Evolutionary conservation across 169 alveolate genomes (phyloP).

Genomic region (Plasmodium gallinaceum): DNA sequence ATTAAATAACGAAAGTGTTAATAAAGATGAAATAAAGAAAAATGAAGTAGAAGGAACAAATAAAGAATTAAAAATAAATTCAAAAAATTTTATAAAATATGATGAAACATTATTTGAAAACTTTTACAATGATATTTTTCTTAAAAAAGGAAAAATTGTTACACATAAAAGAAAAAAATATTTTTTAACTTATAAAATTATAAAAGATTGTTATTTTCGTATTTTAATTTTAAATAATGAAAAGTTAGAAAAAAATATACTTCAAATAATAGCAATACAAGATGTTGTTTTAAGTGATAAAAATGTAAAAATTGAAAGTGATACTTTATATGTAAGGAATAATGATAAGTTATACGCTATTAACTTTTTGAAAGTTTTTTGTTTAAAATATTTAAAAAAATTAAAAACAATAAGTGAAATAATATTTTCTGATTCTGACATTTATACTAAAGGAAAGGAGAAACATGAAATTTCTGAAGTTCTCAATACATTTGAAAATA

Average conservation of each 20-base stretch:
- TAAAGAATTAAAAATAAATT: conserved; percentile 27
- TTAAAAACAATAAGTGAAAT: conserved; percentile 38
- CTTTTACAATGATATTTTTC: conserved; percentile 51
- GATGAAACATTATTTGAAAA: conserved; percentile 28
- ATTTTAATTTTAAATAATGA: conserved; percentile 62
- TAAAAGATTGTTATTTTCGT: conserved; percentile 61
- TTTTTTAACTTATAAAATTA: conserved; percentile 59
- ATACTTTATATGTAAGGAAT: conserved; percentile 55
- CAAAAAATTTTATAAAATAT: conserved; percentile 39
- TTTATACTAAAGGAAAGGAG: neutral
- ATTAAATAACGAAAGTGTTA: neutral
- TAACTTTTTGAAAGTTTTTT: conserved; percentile 59
- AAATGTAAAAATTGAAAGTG: conserved; percentile 65
- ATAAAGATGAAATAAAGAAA: neutral
- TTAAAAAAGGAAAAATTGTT: conserved; percentile 49
- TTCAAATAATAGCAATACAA: conserved; percentile 64
- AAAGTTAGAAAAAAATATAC: conserved; percentile 47
- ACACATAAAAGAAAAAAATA: conserved; percentile 68
- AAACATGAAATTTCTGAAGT: conserved; percentile 8
- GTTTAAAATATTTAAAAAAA: conserved; percentile 52
- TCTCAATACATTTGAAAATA: neutral
- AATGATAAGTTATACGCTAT: conserved; percentile 42
- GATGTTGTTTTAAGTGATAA: conserved; percentile 63
- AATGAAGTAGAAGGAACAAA: conserved; percentile 24
- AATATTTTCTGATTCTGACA: conserved; percentile 42